These are phyloP conservation scores for Lentinula sp. DNA, from an alignment of 768 basidiomycete species.

Conservation along the genomic window DNA sequence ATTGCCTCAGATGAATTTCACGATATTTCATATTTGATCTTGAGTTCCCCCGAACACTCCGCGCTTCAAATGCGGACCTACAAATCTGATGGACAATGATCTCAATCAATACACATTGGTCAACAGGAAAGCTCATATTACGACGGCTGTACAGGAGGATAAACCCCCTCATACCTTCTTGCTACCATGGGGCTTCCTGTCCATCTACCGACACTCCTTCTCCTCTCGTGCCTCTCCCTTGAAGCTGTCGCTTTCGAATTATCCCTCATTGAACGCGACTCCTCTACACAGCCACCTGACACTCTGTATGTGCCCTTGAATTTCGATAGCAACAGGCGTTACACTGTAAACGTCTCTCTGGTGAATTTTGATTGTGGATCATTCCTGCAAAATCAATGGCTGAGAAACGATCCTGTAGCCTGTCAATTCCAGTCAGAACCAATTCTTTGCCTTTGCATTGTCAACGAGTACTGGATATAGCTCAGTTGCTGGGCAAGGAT, in stretches of 20 bases:
- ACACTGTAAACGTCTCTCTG: background rate
- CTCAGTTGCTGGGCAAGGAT: background rate
- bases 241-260: background rate
- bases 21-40: background rate
- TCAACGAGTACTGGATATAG: slow-evolving; percentile 1
- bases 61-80: background rate
- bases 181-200: background rate
- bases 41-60: background rate
- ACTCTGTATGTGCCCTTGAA: background rate
- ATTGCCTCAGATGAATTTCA: background rate
- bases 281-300: background rate
- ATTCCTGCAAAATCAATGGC: background rate
- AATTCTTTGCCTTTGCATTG: background rate
- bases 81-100: background rate
- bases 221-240: background rate
- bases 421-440: background rate
- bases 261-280: background rate
- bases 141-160: background rate
- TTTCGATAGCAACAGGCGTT: background rate
- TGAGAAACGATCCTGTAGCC: background rate
- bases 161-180: background rate
- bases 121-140: background rate
- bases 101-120: background rate
- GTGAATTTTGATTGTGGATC: background rate
- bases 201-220: background rate